A percentile compares a stretch with the other conserved stretches of the same genome.
Evolutionary conservation across 2,329 filamentous ascomycete species (phyloP).

Genomic region (Mycosphaerella arachidis): DNA sequence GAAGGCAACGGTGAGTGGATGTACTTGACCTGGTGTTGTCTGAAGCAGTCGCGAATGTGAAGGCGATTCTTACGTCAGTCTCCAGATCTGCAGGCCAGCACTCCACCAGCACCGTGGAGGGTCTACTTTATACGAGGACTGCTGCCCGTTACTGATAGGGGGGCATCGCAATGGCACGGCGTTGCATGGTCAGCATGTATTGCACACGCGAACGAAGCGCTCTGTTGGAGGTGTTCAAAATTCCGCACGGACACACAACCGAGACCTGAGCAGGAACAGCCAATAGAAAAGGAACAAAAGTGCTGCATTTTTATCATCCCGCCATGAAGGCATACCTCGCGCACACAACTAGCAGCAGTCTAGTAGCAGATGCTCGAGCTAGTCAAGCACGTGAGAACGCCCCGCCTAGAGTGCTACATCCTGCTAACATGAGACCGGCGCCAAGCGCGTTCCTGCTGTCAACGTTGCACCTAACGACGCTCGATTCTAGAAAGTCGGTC

Average conservation of each 20-base stretch:
- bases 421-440: slow-evolving; percentile 10
- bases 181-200: not conserved
- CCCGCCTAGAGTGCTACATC: slow-evolving; percentile 19
- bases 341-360: slow-evolving; percentile 22
- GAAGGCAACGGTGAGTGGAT: not conserved
- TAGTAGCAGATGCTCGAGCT: slow-evolving; percentile 25
- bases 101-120: not conserved
- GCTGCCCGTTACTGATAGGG: not conserved
- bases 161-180: not conserved
- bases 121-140: not conserved
- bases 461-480: not conserved
- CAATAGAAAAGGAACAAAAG: slow-evolving; percentile 14
- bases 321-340: slow-evolving; percentile 21
- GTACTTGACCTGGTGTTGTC: slow-evolving; percentile 4
- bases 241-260: not conserved
- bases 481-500: slow-evolving; percentile 4
- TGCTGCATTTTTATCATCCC: slow-evolving; percentile 23
- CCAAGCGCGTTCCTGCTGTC: slow-evolving; percentile 9
- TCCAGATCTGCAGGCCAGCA: slow-evolving; percentile 6
- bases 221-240: not conserved
- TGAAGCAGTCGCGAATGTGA: not conserved
- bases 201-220: not conserved
- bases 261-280: not conserved
- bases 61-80: slow-evolving; percentile 10
- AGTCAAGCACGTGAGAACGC: slow-evolving; percentile 21